These are phyloP conservation scores for Ogataea zsoltii DNA, from an alignment of 805 yeast species.

Conservation along the genomic window DNA sequence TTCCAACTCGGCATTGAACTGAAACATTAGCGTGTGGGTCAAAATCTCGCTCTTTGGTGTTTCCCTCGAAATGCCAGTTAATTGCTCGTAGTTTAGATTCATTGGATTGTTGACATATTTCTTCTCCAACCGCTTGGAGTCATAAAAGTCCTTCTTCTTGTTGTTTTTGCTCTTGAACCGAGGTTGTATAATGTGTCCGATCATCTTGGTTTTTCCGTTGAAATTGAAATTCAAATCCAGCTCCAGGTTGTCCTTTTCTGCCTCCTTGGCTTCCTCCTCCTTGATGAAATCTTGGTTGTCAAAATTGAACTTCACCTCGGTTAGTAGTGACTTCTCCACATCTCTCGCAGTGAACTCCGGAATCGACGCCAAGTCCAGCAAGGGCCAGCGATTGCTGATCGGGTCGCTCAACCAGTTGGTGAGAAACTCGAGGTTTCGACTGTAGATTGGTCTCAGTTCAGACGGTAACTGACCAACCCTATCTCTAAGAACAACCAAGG, in stretches of 20 bases:
- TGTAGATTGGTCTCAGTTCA: slow-evolving; percentile 72
- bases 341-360: slow-evolving; percentile 67
- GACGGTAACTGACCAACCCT: slow-evolving; percentile 81
- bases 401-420: slow-evolving; percentile 53
- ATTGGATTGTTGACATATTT: slow-evolving; percentile 72
- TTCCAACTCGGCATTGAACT: slow-evolving; percentile 49
- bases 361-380: slow-evolving; percentile 70
- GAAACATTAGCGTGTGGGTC: slow-evolving; percentile 64
- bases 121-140: slow-evolving; percentile 59
- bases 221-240: slow-evolving; percentile 25
- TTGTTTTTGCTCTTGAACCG: slow-evolving; percentile 24
- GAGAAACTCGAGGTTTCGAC: slow-evolving; percentile 63
- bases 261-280: slow-evolving; percentile 29
- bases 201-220: slow-evolving; percentile 30
- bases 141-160: slow-evolving; percentile 46
- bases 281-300: slow-evolving; percentile 47
- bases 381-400: slow-evolving; percentile 59
- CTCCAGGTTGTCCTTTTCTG: slow-evolving; percentile 12
- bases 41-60: slow-evolving; percentile 37
- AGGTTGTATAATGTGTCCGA: slow-evolving; percentile 34
- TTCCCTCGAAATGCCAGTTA: slow-evolving; percentile 39
- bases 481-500: slow-evolving; percentile 79
- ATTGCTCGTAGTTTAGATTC: slow-evolving; percentile 33
- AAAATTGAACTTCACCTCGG: slow-evolving; percentile 70
- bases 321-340: slow-evolving; percentile 74